Evolutionary conservation across 2,329 filamentous ascomycete genomes (phyloP), one percentile per base, ranked within the genome.

Genomic region (Colletotrichum kahawae): DNA sequence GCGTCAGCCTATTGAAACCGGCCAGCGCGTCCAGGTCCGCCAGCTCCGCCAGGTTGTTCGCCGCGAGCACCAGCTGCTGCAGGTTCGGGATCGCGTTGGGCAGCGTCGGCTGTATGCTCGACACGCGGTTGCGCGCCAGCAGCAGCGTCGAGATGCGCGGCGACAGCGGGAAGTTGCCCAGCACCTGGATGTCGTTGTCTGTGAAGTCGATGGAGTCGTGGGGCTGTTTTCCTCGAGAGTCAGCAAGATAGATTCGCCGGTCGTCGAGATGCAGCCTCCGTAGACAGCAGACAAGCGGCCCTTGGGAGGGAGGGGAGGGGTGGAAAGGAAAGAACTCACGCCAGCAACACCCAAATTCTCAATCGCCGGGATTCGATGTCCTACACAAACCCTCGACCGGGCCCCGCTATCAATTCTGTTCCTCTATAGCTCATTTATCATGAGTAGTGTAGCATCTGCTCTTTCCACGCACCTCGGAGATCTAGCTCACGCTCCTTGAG

Each of bases 391-490:
- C 64, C 48, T n/a, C 51, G 29, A 60, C 80, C 79, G 79, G 80
- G 80, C 86, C 88, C 90, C 90, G 91, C 87, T 94, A 96, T 97
- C 93, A 97, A 96, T 91, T 92, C 90, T 95, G 94, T 91, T 93
- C 84, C 83, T 74, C 67, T 85, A 16, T n/a, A 60, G 31, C n/a
- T 36, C 21, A 33, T 60, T 21, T 60, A 21, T 84, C 38, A 48
- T 83, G 82, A 81, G 88, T 92, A 92, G 92, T 95, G 95, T 95
- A 98, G 95, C 92, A 98, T 97, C 95, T 96, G 95, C 90, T 93
- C 95, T 95, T 98, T 95, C 94, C 94, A 91, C 95, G 92, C 94
- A 98, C 97, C 97, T 98, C 97, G 93, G 82, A 99, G 95, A 90
- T 98, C 96, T 85, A 99, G 92, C 92, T 99, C 97, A 86, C 97